These are phyloP conservation scores for Umbelopsis sp. DNA, from an alignment of 192 early-diverging fungal genomes.

Conservation along the genomic window DNA sequence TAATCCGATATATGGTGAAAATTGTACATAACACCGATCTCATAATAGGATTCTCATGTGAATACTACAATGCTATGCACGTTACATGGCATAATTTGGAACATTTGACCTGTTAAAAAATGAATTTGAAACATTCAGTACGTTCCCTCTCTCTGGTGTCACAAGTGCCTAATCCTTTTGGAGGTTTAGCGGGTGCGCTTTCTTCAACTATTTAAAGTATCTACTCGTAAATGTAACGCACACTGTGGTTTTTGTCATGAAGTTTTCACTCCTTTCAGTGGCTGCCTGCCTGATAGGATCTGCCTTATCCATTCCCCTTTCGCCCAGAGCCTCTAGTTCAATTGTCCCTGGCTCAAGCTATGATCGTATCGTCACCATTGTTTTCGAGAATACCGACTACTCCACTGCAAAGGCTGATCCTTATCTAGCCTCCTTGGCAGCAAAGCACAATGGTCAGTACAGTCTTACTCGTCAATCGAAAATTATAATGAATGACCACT, in stretches of 20 bases:
- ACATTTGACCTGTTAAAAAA: background rate
- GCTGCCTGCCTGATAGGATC: background rate
- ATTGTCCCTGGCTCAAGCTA: constrained; percentile 30
- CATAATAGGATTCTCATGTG: background rate
- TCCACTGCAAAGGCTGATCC: constrained; percentile 15
- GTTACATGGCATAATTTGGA: background rate
- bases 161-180: background rate
- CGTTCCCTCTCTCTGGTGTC: background rate
- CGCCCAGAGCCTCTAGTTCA: background rate
- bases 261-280: constrained; percentile 5
- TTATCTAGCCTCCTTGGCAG: constrained; percentile 18
- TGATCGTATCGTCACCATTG: constrained; percentile 31
- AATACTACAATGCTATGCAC: background rate
- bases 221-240: background rate
- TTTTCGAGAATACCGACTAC: constrained; percentile 37
- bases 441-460: constrained; percentile 19
- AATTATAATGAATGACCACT: too few species aligned
- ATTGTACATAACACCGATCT: background rate
- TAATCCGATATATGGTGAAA: background rate
- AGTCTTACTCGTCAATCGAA: background rate
- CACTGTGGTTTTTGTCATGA: constrained; percentile 9
- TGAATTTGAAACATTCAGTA: background rate
- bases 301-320: background rate
- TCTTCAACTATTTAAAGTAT: background rate
- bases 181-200: background rate